Evolutionary conservation across 2,329 filamentous ascomycete species (phyloP).

Genomic region (Stagonosporopsis cucurbitacearum): DNA sequence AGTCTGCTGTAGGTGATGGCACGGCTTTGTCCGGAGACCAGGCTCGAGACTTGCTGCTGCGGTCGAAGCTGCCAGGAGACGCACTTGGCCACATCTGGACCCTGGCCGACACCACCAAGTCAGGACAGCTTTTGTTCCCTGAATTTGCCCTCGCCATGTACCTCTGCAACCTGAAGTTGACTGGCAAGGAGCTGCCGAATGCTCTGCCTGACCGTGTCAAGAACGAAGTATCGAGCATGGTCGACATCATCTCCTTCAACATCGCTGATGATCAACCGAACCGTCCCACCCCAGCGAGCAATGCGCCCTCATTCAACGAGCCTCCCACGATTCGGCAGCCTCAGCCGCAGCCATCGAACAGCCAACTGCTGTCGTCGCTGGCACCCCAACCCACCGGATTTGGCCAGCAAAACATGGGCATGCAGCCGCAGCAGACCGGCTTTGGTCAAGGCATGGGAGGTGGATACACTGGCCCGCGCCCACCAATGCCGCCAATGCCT

Average conservation of each 20-base stretch:
- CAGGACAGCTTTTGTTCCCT: constrained; percentile 93
- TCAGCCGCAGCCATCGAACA: constrained; percentile 72
- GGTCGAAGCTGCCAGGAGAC: constrained; percentile 86
- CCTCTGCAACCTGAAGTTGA: constrained; percentile 91
- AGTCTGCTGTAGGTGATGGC: constrained; percentile 84
- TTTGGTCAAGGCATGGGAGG: constrained; percentile 73
- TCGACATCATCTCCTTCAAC: constrained; percentile 97
- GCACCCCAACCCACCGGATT: constrained; percentile 62
- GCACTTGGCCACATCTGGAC: constrained; percentile 95
- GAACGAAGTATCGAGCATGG: constrained; percentile 99
- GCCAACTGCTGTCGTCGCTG: constrained; percentile 64
- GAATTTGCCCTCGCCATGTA: constrained; percentile 99
- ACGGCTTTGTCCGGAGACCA: constrained; percentile 91
- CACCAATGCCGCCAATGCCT: constrained; percentile 84
- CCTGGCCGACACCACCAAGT: constrained; percentile 92
- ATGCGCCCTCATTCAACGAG: constrained; percentile 73
- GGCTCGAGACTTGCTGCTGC: constrained; percentile 84
- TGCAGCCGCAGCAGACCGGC: constrained; percentile 58
- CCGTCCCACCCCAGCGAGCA: constrained; percentile 62
- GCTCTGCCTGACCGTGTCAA: constrained; percentile 81
- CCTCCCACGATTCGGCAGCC: constrained; percentile 60
- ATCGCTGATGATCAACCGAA: constrained; percentile 73
- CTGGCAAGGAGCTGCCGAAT: constrained; percentile 79
- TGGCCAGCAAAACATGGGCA: constrained; percentile 64
- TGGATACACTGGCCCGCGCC: constrained; percentile 80